These are phyloP conservation scores for Aquilaria yunnanensis DNA, from an alignment of 345 rosid genomes.

Conservation along the genomic window DNA sequence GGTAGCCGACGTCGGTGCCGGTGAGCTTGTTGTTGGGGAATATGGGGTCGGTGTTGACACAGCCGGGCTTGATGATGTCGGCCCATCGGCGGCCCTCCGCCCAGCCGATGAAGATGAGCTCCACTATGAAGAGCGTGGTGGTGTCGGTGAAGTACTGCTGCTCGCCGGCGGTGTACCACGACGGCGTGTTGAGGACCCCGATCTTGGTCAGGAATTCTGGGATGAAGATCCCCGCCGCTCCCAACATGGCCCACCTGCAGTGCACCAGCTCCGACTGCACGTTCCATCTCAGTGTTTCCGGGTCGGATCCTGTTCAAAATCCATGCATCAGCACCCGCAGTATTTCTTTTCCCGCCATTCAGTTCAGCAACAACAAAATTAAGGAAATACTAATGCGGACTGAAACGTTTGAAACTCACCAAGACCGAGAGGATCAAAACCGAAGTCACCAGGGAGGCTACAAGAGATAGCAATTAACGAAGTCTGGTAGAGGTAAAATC, in stretches of 20 bases:
- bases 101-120: slow-evolving; percentile 88
- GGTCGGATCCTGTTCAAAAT: slow-evolving; percentile 63
- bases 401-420: slow-evolving; percentile 32
- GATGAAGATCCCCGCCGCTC: slow-evolving; percentile 94
- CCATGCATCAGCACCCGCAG: not conserved
- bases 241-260: slow-evolving; percentile 99
- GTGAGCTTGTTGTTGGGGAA: slow-evolving; percentile 98
- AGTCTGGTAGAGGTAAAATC: slow-evolving; percentile 1
- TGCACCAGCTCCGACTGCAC: slow-evolving; percentile 85
- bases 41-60: slow-evolving; percentile 91
- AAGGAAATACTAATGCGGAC: too few relatives aligned
- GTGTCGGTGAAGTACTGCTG: slow-evolving; percentile 88
- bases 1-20: slow-evolving; percentile 95
- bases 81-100: slow-evolving; percentile 99
- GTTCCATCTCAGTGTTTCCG: slow-evolving; percentile 89
- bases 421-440: slow-evolving; percentile 94
- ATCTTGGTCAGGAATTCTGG: slow-evolving; percentile 88
- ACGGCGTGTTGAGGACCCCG: slow-evolving; percentile 87
- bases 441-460: slow-evolving; percentile 98
- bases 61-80: slow-evolving; percentile 89
- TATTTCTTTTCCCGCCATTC: too few relatives aligned
- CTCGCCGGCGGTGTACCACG: slow-evolving; percentile 91
- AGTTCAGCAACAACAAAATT: too few relatives aligned
- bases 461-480: slow-evolving; percentile 6
- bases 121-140: slow-evolving; percentile 73